These are phyloP conservation scores for Suillus variegatus DNA, from an alignment of 768 basidiomycete species.

Conservation along the genomic window DNA sequence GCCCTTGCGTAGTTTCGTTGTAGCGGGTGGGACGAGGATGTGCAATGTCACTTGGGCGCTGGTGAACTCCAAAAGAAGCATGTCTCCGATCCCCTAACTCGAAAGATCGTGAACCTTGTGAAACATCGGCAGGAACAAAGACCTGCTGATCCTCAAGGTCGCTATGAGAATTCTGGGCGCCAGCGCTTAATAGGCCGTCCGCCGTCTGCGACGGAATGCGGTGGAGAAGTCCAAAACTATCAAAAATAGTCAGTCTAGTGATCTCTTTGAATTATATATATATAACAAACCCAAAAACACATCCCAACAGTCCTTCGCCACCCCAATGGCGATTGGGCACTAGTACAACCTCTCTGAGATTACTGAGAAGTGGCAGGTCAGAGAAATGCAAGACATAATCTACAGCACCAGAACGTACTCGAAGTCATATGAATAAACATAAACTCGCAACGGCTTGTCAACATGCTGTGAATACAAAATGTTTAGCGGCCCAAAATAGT, in stretches of 20 bases:
- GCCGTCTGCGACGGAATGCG: slow-evolving; percentile 82
- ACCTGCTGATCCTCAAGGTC: slow-evolving; percentile 65
- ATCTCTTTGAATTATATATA: background rate
- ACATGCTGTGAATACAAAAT: slow-evolving; percentile 61
- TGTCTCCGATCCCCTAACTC: slow-evolving; percentile 11
- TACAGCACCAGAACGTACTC: slow-evolving; percentile 58
- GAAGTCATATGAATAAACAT: slow-evolving; percentile 96
- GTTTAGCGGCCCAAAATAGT: background rate
- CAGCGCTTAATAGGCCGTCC: slow-evolving; percentile 58
- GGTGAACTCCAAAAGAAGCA: slow-evolving; percentile 10
- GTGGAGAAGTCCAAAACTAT: slow-evolving; percentile 87
- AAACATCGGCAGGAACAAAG: slow-evolving; percentile 71
- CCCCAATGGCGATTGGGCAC: slow-evolving; percentile 98
- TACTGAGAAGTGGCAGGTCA: slow-evolving; percentile 46
- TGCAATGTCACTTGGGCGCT: slow-evolving; percentile 20
- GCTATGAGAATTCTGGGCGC: slow-evolving; percentile 47
- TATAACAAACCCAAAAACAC: slow-evolving; percentile 83
- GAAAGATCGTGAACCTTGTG: slow-evolving; percentile 12
- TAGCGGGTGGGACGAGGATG: slow-evolving; percentile 32
- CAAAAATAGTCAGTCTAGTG: slow-evolving; percentile 8
- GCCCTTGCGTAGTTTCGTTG: slow-evolving; percentile 16
- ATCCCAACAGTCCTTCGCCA: slow-evolving; percentile 92
- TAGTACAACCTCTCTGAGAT: slow-evolving; percentile 88
- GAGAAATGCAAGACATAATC: background rate
- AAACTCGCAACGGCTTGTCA: slow-evolving; percentile 90